A percentile compares a stretch with the other conserved stretches of the same genome.
Conservation (phyloP, 257 asterid species). For the Plantago elongata region DNA sequence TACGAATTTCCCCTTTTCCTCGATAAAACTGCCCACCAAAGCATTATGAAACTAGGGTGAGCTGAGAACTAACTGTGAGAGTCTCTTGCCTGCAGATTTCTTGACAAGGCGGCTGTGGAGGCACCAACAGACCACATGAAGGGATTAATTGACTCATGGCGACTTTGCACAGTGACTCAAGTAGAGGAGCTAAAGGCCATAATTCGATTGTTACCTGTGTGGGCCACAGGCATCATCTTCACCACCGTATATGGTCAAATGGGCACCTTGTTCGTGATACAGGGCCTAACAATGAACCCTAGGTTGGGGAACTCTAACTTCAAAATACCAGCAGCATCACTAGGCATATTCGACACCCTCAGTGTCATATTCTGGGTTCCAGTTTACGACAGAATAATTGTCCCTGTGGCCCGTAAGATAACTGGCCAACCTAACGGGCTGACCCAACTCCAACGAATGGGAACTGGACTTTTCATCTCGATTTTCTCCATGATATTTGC, state of each 20-base stretch:
- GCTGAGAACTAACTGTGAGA: neutral
- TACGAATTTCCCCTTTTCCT: neutral
- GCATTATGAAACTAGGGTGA: neutral
- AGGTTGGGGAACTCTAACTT: conserved; percentile 41
- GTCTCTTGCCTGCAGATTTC: conserved; percentile 35
- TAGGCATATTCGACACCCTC: conserved; percentile 60
- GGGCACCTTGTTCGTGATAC: conserved; percentile 56
- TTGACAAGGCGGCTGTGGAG: conserved; percentile 66
- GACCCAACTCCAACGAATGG: conserved; percentile 64
- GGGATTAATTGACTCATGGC: conserved; percentile 46
- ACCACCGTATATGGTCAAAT: conserved; percentile 60
- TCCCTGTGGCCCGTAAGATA: conserved; percentile 48
- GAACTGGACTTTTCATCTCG: conserved; percentile 58
- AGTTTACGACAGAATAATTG: conserved; percentile 46
- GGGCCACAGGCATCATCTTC: conserved; percentile 70
- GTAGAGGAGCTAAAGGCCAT: conserved; percentile 76
- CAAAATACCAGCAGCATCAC: conserved; percentile 60
- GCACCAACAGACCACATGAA: conserved; percentile 37
- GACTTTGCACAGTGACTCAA: conserved; percentile 67
- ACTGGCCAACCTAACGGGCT: conserved; percentile 67
- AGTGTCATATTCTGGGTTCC: conserved; percentile 79
- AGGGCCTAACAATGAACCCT: conserved; percentile 55
- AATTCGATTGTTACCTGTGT: conserved; percentile 51
- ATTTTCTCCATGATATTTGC: conserved; percentile 60
- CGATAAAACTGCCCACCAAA: neutral